Evolutionary conservation across 1,284 basidiomycete genomes (phyloP).

Genomic region (Erythrobasidium hasegawianum): DNA sequence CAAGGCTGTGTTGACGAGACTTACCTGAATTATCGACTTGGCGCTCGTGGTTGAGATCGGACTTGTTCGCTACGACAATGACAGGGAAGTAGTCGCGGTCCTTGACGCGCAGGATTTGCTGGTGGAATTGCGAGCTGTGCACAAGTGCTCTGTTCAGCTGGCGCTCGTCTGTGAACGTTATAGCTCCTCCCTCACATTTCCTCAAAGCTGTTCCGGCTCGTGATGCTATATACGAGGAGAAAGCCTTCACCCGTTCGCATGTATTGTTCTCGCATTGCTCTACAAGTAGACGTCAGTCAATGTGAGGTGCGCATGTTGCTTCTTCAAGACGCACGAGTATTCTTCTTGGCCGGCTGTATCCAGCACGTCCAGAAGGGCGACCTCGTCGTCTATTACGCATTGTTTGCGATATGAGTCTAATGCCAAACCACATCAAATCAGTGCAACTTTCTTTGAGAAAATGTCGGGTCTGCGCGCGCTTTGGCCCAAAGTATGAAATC

Average conservation of each 20-base stretch:
- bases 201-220: slow-evolving; percentile 94
- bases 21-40: slow-evolving; percentile 93
- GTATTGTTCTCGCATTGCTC: slow-evolving; percentile 96
- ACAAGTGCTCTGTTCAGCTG: too few species aligned
- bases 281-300: slow-evolving; percentile 49
- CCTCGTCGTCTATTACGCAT: slow-evolving; percentile 95
- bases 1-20: slow-evolving; percentile 43
- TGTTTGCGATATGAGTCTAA: slow-evolving; percentile 89
- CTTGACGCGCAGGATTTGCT: slow-evolving; percentile 79
- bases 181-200: slow-evolving; percentile 62
- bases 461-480: neutral
- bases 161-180: too few species aligned
- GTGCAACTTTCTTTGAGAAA: neutral
- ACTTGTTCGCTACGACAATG: slow-evolving; percentile 98
- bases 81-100: slow-evolving; percentile 98
- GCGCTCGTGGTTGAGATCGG: slow-evolving; percentile 94
- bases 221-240: slow-evolving; percentile 97
- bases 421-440: neutral
- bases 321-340: slow-evolving; percentile 67
- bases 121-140: slow-evolving; percentile 90
- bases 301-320: neutral
- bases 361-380: slow-evolving; percentile 92
- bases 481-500: neutral
- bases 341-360: slow-evolving; percentile 99
- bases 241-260: slow-evolving; percentile 98